Evolutionary conservation across 1,284 basidiomycete genomes (phyloP), one percentile per base, ranked within the genome.

Genomic region (Moniliella sp.): DNA sequence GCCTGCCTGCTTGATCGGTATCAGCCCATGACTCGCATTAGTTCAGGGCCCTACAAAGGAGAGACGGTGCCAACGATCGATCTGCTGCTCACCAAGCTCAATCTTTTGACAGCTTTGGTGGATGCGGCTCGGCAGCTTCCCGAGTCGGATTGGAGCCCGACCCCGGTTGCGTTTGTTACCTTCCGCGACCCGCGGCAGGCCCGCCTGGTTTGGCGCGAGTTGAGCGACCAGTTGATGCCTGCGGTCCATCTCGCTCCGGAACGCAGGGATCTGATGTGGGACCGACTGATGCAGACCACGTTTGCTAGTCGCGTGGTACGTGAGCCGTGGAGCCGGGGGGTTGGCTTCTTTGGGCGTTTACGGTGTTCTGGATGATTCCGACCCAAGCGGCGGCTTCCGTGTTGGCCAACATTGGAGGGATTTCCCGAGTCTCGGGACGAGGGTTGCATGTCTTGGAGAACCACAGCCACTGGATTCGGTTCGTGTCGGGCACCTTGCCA

Each of bases 131-230:
- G 78, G 14, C 67, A 75, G 0, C 70, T 70, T 34, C 65, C 74
- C 3, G 57, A 70, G 0, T 59, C 63, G 0, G 70, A 73, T 25
- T 83, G 74, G 48, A 68, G 74, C 21, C 67, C 81, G 3, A 73
- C 77, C 21, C 77, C 78, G 1, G 81, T 79, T 0, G 82, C 81
- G 0, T 88, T 91, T 49, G 76, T 88, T 23, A 84, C 81, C 0
- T 81, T 83, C 56, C 67, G 66, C 7, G 68, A 75, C 37, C 73
- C 77, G 0, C 67, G 65, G 4, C 76, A 78, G 45, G 77, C 78
- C 2, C 62, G 72, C 31, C 65, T 70, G 45, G 78, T 76, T 1
- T 51, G 57, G 37, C 45, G 61, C 2, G 64, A 65, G 12, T 73
- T 78, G 57, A 76, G 52, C 64, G 83, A 27, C 69, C 78, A 25